phyloP scores from a whole-genome alignment of 805 yeast species.

The Tetrapisispora phaffii region DNA sequence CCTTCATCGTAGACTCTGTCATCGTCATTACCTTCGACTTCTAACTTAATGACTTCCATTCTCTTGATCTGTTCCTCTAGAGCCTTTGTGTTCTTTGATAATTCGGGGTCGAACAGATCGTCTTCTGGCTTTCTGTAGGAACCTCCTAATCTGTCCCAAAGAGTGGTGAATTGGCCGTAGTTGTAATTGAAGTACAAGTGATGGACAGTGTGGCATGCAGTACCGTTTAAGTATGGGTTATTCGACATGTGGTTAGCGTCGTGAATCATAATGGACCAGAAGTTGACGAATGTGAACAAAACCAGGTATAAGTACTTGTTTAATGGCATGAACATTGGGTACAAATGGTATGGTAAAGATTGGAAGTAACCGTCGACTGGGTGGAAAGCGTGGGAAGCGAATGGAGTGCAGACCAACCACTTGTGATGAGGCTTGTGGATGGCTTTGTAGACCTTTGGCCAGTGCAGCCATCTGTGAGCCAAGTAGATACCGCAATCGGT shows the following conservation, averaged over 20 bases:
- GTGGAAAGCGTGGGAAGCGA: conserved; percentile 97
- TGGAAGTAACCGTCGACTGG: conserved; percentile 95
- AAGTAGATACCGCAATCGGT: conserved; percentile 90
- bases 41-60: conserved; percentile 70
- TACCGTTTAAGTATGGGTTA: conserved; percentile 91
- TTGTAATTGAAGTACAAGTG: conserved; percentile 95
- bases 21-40: conserved; percentile 67
- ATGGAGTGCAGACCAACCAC: conserved; percentile 98
- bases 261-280: conserved; percentile 98
- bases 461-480: conserved; percentile 87
- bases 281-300: conserved; percentile 82
- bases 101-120: conserved; percentile 61
- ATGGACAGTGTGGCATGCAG: conserved; percentile 97
- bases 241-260: conserved; percentile 93
- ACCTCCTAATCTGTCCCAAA: conserved; percentile 95
- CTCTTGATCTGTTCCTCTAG: conserved; percentile 63
- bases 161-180: conserved; percentile 95
- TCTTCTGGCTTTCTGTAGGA: conserved; percentile 88
- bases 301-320: conserved; percentile 76
- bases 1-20: conserved; percentile 56
- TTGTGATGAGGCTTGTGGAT: conserved; percentile 97
- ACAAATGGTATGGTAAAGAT: conserved; percentile 86
- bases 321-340: conserved; percentile 85
- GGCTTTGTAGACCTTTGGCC: conserved; percentile 77
- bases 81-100: conserved; percentile 46